Evolutionary conservation across 2,329 filamentous ascomycete species (phyloP), one percentile per base, ranked within the genome.

Genomic region (Trichophyton rubrum): DNA sequence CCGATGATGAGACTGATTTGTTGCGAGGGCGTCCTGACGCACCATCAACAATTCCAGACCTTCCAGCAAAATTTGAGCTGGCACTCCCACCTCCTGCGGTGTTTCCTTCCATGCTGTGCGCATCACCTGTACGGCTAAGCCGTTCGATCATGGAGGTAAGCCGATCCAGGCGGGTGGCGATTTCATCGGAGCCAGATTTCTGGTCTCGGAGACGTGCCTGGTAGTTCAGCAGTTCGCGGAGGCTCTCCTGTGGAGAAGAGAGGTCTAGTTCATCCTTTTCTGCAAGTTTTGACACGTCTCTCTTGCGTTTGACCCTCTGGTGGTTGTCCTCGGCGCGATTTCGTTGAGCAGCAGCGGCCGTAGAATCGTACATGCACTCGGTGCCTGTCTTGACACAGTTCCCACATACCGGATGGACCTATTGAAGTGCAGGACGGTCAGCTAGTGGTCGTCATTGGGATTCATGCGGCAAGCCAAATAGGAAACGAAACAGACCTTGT

Each of bases 341-440:
- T 61, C 65, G 43, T 55, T 55, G 24, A 62, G 61, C 8, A 13
- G 62, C 45, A 11, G 62, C 45, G n/a, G 64, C 61, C 11, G 58
- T 55, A n/a, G 61, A 57, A 38, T 75, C 72, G 64, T 78, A 78
- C 4, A 73, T 60, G 63, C 77, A 78, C 61, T 75, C 68, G 61
- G 72, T 71, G 22, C 70, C 71, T 49, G 73, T 76, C 62, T 77
- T 78, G 60, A 66, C 62, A 62, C 77, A 78, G 58, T 75, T 77
- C 30, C 74, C 73, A 65, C 77, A 78, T 13, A 74, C 65, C 5
- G 77, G 77, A 64, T 77, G 76, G 30, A 72, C 70, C 74, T 76
- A 59, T 1, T 11, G 43, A 11, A 13, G 20, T 47, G 41, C 11
- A 45, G 11, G 24, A 7, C 43, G 20, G 9, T 47, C 15, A 43